Base-by-base conservation (phyloP, 148 eudicot species). In the Fagopyrum esculentum region DNA sequence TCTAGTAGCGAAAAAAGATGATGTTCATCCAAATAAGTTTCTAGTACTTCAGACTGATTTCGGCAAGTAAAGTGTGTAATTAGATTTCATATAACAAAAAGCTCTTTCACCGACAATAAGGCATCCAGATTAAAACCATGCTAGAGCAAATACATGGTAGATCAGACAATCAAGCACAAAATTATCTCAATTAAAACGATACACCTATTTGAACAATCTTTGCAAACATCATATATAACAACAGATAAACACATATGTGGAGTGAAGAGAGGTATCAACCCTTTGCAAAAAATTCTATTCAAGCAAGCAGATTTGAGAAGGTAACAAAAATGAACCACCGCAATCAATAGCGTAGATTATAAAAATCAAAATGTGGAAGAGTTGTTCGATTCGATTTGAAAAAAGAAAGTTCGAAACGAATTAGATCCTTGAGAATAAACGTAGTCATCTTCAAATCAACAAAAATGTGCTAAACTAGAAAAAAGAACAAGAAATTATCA, bases 121-220 rank as follows among this genome's bases (percentile, higher is more conserved):
- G 52, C 52, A 9, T 49, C 52, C 15, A 8, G 13, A 49, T 49
- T 13, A 8, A 49, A 8, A 49, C 52, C 15, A 1, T 35, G 3
- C 40, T 35, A 35, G 40, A 35, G 40, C 40, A 35, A 35, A 35
- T 35, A 35, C 40, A 35, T 35, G 40, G 1, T 35, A 64, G 69
- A 64, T 64, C 45, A 6, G 10, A 64, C 30, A 64, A 64, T 35
- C 69, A 64, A 64, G 45, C 69, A 64, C 17, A 64, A 30, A 64
- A 10, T 30, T 46, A 11, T 35, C 69, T 43, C 68, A 60, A 60
- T 29, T 43, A 60, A 16, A 60, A 56, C 61, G 44, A 22, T 22
- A 64, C 0, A 60, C 22, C 68, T 26, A 60, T 60, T 60, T 9
- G 13, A 8, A 64, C 69, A 35, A 64, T 30, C 45, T 7, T 64